Percentiles rank a stretch among this genome's conserved stretches.
phyloP scores from a whole-genome alignment of 495 filamentous ascomycete genomes.

The Bryoglossum gracile region DNA sequence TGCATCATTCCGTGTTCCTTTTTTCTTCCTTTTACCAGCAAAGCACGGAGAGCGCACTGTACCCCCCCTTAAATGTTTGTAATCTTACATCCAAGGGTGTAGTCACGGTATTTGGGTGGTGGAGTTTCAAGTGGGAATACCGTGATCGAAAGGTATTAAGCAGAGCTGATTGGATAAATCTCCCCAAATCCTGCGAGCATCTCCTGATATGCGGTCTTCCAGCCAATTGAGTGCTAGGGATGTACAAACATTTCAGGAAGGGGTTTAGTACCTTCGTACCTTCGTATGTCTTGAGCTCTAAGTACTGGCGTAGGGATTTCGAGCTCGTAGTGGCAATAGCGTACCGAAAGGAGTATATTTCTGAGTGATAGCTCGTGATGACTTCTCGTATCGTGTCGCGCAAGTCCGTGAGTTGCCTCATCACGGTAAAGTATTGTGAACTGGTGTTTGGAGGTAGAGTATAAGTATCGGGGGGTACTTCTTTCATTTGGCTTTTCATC shows the following conservation, averaged over 20 bases:
- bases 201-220: background rate
- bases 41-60: too few species aligned
- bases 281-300: background rate
- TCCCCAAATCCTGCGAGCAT: background rate
- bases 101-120: too few species aligned
- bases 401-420: background rate
- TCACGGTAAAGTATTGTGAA: background rate
- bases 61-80: too few species aligned
- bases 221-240: too few species aligned
- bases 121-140: too few species aligned
- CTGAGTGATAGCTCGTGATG: background rate
- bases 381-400: background rate
- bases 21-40: too few species aligned
- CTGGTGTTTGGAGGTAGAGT: background rate
- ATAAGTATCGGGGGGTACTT: background rate
- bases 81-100: too few species aligned
- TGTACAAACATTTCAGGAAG: too few species aligned
- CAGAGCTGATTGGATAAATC: too few species aligned
- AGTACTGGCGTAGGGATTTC: background rate
- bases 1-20: too few species aligned
- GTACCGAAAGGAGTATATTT: background rate
- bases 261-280: too few species aligned
- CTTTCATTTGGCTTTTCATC: background rate
- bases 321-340: background rate
- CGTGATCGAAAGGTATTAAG: too few species aligned